Evolutionary conservation across 768 basidiomycete genomes (phyloP), one percentile per base, ranked within the genome.

Genomic region (Russula dissimulans): DNA sequence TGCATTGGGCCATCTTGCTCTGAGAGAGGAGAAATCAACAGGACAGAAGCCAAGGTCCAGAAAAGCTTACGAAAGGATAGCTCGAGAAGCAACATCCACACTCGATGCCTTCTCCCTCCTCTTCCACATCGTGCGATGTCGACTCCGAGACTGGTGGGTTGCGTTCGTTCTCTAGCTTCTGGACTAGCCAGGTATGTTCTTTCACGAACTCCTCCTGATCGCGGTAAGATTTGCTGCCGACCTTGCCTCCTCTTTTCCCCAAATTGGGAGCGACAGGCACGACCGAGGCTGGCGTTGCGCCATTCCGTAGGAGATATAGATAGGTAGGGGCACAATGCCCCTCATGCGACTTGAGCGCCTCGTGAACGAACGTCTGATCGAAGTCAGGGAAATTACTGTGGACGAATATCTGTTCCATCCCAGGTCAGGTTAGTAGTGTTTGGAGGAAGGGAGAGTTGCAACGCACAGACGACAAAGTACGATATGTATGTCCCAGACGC

Each of bases 1-100:
- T 84, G 67, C 93, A 95, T 73, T 95, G 92, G 2, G 90, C 78
- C 85, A 94, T 88, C 65, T 87, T 83, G 43, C 82, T 81, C 91
- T 95, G 67, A 54, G 32, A 12, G 29, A 50, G 14, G n/a, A 50
- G 12, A 17, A 58, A 17, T 32, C 32, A 55, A 45, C 38, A 60
- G 53, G 32, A 38, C 41, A 39, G 29, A 52, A 9, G 11, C 15
- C 22, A 34, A 4, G 15, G 5, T 6, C 9, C 43, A 11, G 54
- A 31, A 41, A 31, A n/a, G 75, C 89, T 58, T 70, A 91, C 89
- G 71, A 89, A 86, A 4, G 84, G 70, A 62, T 85, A 89, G 11
- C 73, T 77, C 4, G 80, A 73, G 68, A 93, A 95, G 71, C 93
- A 97, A 67, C 92, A 95, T 12, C 87, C 88, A 67, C 93, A 95